Conservation (phyloP, 163 green algal genomes). For the Botryococcus braunii region DNA sequence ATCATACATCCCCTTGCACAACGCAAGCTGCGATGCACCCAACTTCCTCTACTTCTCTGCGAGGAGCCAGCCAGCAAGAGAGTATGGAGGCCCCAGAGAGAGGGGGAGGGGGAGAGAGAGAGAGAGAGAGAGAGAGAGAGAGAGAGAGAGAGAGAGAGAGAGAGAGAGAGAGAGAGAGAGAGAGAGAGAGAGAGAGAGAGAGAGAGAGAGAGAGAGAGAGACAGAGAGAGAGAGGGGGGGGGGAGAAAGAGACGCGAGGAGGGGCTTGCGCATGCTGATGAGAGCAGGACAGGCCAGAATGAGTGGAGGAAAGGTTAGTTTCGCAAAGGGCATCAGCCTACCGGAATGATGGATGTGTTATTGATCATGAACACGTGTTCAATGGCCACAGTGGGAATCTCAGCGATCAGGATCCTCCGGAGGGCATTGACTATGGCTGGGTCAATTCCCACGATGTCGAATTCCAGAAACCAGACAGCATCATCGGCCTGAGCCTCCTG, state of each 20-base stretch:
- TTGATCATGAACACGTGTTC: constrained; percentile 96
- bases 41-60: too few relatives aligned
- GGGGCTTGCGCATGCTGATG: constrained; percentile 1
- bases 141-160: too few relatives aligned
- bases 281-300: not conserved
- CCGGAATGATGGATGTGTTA: constrained; percentile 95
- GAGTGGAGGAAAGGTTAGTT: not conserved
- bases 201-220: constrained; percentile 1
- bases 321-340: constrained; percentile 8
- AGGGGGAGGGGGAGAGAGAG: too few relatives aligned
- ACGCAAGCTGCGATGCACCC: too few relatives aligned
- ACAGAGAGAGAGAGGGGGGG: not conserved
- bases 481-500: constrained; percentile 39
- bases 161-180: too few relatives aligned
- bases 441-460: constrained; percentile 83
- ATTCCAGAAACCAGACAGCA: too few relatives aligned
- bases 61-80: too few relatives aligned
- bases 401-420: constrained; percentile 85
- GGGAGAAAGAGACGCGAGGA: too few relatives aligned
- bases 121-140: too few relatives aligned
- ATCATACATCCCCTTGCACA: too few relatives aligned
- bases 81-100: too few relatives aligned
- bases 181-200: too few relatives aligned
- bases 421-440: constrained; percentile 86
- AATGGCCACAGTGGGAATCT: constrained; percentile 94